phyloP scores from a whole-genome alignment of 2,329 filamentous ascomycete species.

The Penicillium sumatraense region DNA sequence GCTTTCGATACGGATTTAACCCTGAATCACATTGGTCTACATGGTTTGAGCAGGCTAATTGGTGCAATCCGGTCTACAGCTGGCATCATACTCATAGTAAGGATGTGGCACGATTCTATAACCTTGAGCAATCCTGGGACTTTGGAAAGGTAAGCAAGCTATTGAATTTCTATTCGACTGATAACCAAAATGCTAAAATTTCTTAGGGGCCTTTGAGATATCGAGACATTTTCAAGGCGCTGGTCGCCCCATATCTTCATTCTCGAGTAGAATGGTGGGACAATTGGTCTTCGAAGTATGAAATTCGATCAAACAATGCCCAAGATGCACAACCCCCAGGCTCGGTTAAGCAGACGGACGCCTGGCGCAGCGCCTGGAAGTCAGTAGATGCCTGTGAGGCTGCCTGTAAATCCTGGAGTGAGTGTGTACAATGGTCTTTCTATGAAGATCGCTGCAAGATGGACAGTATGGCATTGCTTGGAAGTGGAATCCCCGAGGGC shows the following conservation, averaged over 20 bases:
- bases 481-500: slow-evolving; percentile 26
- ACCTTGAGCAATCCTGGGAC: slow-evolving; percentile 30
- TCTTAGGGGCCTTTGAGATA: slow-evolving; percentile 23
- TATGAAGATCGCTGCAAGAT: slow-evolving; percentile 34
- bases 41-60: slow-evolving; percentile 45
- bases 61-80: slow-evolving; percentile 57
- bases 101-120: slow-evolving; percentile 30
- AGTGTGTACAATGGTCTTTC: slow-evolving; percentile 34
- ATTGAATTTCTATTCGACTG: neutral
- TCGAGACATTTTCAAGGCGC: slow-evolving; percentile 28
- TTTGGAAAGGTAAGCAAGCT: slow-evolving; percentile 17
- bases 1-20: slow-evolving; percentile 52
- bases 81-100: slow-evolving; percentile 31
- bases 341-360: slow-evolving; percentile 11
- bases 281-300: slow-evolving; percentile 28
- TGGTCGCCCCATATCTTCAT: slow-evolving; percentile 27
- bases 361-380: slow-evolving; percentile 28
- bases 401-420: slow-evolving; percentile 28
- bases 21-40: slow-evolving; percentile 28
- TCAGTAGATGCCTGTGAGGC: slow-evolving; percentile 31
- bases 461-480: slow-evolving; percentile 28
- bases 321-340: slow-evolving; percentile 18
- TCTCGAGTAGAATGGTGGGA: slow-evolving; percentile 30
- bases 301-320: slow-evolving; percentile 25
- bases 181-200: neutral